Evolutionary conservation across 768 basidiomycete genomes (phyloP).

Genomic region (Tylopilus subfusipes): DNA sequence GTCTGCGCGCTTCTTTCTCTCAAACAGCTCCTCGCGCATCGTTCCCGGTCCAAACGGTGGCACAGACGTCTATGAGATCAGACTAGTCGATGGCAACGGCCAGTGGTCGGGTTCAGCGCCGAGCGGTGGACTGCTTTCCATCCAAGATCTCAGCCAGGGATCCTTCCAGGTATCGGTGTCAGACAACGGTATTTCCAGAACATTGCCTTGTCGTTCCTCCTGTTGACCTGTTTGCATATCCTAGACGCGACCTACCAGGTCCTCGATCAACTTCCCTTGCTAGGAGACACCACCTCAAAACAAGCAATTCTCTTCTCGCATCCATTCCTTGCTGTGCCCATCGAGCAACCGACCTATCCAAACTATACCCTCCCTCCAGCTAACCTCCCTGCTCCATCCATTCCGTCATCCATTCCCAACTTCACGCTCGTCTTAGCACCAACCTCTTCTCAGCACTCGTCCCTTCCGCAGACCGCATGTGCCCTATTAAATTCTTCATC

Average conservation of each 20-base stretch:
- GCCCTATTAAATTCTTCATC: slow-evolving; percentile 43
- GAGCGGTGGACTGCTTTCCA: slow-evolving; percentile 50
- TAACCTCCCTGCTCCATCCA: slow-evolving; percentile 42
- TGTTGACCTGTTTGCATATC: slow-evolving; percentile 1
- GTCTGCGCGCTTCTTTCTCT: slow-evolving; percentile 55
- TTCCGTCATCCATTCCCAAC: slow-evolving; percentile 44
- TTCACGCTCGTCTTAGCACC: slow-evolving; percentile 55
- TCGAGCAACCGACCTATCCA: slow-evolving; percentile 51
- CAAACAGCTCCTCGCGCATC: slow-evolving; percentile 42
- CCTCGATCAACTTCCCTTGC: slow-evolving; percentile 44
- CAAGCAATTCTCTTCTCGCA: slow-evolving; percentile 73
- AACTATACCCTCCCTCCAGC: slow-evolving; percentile 72
- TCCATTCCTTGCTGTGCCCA: slow-evolving; percentile 37
- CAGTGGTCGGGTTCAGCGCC: slow-evolving; percentile 46
- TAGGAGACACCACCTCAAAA: slow-evolving; percentile 73
- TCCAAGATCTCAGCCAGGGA: slow-evolving; percentile 39
- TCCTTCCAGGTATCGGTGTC: slow-evolving; percentile 62
- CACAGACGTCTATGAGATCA: slow-evolving; percentile 46
- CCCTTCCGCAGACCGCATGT: slow-evolving; percentile 57
- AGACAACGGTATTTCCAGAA: slow-evolving; percentile 33
- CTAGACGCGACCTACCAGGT: slow-evolving; percentile 49
- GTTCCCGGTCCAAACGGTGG: slow-evolving; percentile 39
- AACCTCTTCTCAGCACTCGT: slow-evolving; percentile 41
- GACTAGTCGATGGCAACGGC: slow-evolving; percentile 46
- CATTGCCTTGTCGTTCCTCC: not conserved